Conservation (phyloP, 2,329 filamentous ascomycete genomes). For the Coniochaeta pulveracea region DNA sequence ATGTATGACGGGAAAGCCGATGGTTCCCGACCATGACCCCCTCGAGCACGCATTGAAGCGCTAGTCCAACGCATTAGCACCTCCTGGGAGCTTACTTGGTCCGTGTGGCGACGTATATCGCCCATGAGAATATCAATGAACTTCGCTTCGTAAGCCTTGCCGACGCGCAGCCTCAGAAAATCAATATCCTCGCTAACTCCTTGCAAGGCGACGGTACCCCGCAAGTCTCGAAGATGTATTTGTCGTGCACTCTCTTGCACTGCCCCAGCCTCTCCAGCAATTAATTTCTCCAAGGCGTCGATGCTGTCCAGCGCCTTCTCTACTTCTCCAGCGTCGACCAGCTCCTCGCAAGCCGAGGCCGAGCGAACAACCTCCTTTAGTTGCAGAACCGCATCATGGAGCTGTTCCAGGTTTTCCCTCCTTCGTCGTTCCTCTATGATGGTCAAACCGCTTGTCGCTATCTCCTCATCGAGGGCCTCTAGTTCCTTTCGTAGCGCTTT, state of each 20-base stretch:
- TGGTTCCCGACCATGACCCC: conserved; percentile 52
- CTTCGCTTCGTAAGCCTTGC: conserved; percentile 72
- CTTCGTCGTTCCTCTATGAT: conserved; percentile 74
- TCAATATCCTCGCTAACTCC: conserved; percentile 69
- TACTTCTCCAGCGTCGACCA: conserved; percentile 75
- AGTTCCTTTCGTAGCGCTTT: conserved; percentile 71
- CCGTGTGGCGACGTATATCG: conserved; percentile 73
- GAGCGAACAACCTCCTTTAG: conserved; percentile 67
- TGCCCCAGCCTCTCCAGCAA: conserved; percentile 55
- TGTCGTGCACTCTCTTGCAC: conserved; percentile 16
- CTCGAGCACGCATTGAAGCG: conserved; percentile 61
- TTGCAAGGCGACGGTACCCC: conserved; percentile 67
- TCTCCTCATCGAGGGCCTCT: conserved; percentile 70
- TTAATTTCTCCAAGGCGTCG: conserved; percentile 66
- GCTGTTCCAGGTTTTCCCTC: conserved; percentile 71
- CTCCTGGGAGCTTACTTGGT: conserved; percentile 56
- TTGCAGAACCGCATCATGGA: conserved; percentile 76
- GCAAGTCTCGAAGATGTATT: conserved; percentile 52
- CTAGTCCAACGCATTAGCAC: conserved; percentile 79
- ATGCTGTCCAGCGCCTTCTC: conserved; percentile 71
- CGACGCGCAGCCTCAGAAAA: conserved; percentile 67
- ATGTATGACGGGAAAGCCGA: conserved; percentile 72
- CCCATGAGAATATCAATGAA: conserved; percentile 69
- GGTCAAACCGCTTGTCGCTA: conserved; percentile 74
- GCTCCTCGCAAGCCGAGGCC: conserved; percentile 63